phyloP scores from a whole-genome alignment of 495 filamentous ascomycete genomes.

The Oidiodendron maius region DNA sequence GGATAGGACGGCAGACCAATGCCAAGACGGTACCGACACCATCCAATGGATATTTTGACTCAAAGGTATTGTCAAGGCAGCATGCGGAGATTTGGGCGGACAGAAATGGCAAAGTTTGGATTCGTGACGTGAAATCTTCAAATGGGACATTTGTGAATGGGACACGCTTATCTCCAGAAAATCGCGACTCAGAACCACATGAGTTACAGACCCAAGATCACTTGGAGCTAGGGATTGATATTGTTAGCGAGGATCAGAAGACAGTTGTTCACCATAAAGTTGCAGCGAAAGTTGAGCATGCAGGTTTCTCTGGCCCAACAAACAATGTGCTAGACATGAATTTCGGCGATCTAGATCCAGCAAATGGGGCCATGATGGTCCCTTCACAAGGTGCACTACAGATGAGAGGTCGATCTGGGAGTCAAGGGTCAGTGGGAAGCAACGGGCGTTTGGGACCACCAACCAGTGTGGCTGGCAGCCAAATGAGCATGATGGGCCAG shows the following conservation, averaged over 20 bases:
- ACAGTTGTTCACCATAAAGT: conserved; percentile 98
- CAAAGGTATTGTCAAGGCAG: conserved; percentile 91
- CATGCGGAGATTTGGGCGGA: conserved; percentile 97
- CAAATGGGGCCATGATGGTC: conserved; percentile 62
- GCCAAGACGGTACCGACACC: conserved; percentile 87
- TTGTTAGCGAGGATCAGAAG: conserved; percentile 96
- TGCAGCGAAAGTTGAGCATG: conserved; percentile 90
- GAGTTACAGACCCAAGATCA: conserved; percentile 84
- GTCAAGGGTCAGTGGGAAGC: conserved; percentile 59
- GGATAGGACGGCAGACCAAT: conserved; percentile 95
- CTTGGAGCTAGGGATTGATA: conserved; percentile 92
- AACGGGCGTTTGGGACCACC: conserved; percentile 45
- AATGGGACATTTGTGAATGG: conserved; percentile 98
- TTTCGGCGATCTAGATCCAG: conserved; percentile 79
- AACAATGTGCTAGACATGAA: conserved; percentile 80
- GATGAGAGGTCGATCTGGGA: conserved; percentile 66
- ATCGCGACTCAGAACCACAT: conserved; percentile 90
- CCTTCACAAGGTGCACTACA: conserved; percentile 35
- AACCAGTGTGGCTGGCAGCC: conserved; percentile 41
- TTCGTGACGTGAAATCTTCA: conserved; percentile 94
- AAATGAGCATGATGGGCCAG: conserved; percentile 50
- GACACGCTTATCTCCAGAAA: conserved; percentile 82
- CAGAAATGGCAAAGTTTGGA: conserved; percentile 82
- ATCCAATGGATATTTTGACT: conserved; percentile 92
- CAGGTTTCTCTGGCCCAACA: conserved; percentile 62